phyloP scores from a whole-genome alignment of 2,329 filamentous ascomycete genomes.

The Beauveria asiatica region DNA sequence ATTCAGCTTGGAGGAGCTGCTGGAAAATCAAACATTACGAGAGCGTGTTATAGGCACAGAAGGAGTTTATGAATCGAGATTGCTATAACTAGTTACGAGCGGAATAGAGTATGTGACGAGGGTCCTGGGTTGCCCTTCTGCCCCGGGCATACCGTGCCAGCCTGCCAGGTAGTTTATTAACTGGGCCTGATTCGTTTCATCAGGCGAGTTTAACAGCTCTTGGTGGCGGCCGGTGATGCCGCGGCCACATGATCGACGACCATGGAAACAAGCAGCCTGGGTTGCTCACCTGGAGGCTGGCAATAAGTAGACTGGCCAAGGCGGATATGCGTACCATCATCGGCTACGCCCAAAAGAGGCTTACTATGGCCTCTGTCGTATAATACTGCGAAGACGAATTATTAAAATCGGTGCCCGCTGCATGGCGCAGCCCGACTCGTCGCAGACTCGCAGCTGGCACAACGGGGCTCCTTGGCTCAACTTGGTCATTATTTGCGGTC shows the following conservation, averaged over 20 bases:
- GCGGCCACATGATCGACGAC: neutral
- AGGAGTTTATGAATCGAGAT: neutral
- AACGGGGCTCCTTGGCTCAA: neutral
- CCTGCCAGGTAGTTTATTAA: neutral
- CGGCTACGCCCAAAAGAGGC: too few relatives aligned
- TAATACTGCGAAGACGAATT: neutral
- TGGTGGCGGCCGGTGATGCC: neutral
- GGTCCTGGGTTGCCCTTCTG: too few relatives aligned
- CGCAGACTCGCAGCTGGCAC: neutral
- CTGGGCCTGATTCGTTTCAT: too few relatives aligned
- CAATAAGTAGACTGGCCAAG: too few relatives aligned
- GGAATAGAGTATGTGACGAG: neutral
- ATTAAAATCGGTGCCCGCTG: neutral
- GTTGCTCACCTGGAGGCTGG: too few relatives aligned
- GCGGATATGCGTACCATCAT: too few relatives aligned
- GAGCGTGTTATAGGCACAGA: neutral
- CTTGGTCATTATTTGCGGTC: slow-evolving; percentile 6
- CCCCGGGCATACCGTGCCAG: neutral
- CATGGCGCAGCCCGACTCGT: neutral
- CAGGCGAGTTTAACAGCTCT: too few relatives aligned
- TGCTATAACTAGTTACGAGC: neutral
- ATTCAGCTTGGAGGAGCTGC: too few relatives aligned
- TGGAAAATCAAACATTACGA: neutral
- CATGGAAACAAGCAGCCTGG: neutral
- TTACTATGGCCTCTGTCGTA: too few relatives aligned